Percentiles rank a stretch among this genome's conserved stretches.
Evolutionary conservation across 306 rosid genomes (phyloP).

Genomic region (Quercus suber): DNA sequence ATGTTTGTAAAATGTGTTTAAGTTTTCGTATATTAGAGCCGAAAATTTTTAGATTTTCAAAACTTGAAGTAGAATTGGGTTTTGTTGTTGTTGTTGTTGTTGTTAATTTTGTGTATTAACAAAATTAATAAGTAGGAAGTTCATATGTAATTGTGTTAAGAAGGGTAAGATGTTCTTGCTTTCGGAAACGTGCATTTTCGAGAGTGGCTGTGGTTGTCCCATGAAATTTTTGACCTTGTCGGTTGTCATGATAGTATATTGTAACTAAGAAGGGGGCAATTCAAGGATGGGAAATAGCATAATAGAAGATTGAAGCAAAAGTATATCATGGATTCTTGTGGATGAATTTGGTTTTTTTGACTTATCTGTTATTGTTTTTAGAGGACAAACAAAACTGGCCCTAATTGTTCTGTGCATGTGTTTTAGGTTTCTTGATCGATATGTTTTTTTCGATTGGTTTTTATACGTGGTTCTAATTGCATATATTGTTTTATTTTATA

Average conservation of each 20-base stretch:
- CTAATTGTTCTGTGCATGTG: not conserved
- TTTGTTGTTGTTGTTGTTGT: not conserved
- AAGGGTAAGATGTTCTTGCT: not conserved
- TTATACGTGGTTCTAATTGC: not conserved
- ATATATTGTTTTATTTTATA: too few relatives aligned
- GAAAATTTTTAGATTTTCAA: not conserved
- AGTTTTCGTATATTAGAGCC: not conserved
- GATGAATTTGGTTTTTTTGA: not conserved
- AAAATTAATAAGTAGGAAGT: not conserved
- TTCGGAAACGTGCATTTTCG: not conserved
- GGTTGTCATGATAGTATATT: not conserved
- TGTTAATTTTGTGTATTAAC: not conserved
- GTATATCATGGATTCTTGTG: not conserved
- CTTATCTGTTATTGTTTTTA: not conserved
- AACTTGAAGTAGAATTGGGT: not conserved
- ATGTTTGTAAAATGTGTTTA: not conserved
- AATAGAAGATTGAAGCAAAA: not conserved
- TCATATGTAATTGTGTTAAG: not conserved
- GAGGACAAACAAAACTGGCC: not conserved
- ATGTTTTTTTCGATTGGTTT: not conserved
- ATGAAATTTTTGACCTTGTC: not conserved
- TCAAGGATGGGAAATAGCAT: not conserved
- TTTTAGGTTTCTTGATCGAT: not conserved
- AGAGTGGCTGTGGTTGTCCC: not conserved
- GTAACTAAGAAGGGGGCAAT: not conserved